Evolutionary conservation across 2,329 filamentous ascomycete species (phyloP).

Genomic region (Botrytis pseudocinerea): DNA sequence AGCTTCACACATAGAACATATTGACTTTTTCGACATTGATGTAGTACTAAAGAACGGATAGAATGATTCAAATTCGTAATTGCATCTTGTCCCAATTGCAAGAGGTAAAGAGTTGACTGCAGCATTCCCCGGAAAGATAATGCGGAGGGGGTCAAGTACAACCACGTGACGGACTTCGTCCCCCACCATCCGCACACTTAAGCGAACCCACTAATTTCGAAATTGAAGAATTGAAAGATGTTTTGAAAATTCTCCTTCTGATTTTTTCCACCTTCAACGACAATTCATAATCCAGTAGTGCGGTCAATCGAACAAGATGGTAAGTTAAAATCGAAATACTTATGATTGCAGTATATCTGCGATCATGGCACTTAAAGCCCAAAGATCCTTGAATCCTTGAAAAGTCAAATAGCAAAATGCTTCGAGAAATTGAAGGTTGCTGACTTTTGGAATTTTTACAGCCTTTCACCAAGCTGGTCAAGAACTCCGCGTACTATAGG

Average conservation of each 20-base stretch:
- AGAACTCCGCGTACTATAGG: slow-evolving; percentile 99
- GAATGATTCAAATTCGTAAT: not conserved
- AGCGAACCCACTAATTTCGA: slow-evolving; percentile 17
- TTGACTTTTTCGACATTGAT: not conserved
- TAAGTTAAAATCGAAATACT: slow-evolving; percentile 53
- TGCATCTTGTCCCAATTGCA: not conserved
- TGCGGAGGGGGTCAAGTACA: not conserved
- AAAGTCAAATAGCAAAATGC: slow-evolving; percentile 87
- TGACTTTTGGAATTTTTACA: slow-evolving; percentile 77
- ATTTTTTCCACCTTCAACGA: slow-evolving; percentile 37
- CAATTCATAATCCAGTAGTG: slow-evolving; percentile 46
- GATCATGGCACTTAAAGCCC: slow-evolving; percentile 28
- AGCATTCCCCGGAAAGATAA: not conserved
- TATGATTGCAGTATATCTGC: slow-evolving; percentile 23
- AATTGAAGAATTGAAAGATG: slow-evolving; percentile 6
- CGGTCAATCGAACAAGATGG: slow-evolving; percentile 60
- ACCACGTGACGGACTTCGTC: slow-evolving; percentile 13
- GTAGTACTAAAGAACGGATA: not conserved
- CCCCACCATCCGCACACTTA: slow-evolving; percentile 21
- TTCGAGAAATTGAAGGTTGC: slow-evolving; percentile 98
- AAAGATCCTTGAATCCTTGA: slow-evolving; percentile 30
- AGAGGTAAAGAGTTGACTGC: not conserved
- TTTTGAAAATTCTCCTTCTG: slow-evolving; percentile 19
- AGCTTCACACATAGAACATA: not conserved
- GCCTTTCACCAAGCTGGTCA: slow-evolving; percentile 91